Base-by-base conservation (phyloP, 2,329 filamentous ascomycete genomes). In the Nigrograna mackinnonii region DNA sequence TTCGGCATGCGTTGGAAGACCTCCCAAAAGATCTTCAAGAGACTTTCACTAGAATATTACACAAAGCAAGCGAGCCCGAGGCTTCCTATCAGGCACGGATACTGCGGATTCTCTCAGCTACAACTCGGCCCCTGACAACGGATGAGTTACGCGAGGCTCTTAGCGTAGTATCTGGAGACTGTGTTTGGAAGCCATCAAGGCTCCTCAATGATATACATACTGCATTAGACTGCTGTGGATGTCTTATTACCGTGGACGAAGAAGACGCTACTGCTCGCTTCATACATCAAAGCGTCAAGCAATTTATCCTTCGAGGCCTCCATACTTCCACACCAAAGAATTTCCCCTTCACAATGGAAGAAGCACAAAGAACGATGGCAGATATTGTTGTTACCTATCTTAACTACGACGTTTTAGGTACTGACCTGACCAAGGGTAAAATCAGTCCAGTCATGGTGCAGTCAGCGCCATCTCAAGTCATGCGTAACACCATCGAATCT, bases 111-210 rank as follows among this genome's bases (percentile, higher is more conserved):
- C 19, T 75, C 1, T 37, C 52, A 1, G 55, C 49, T 0, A 66
- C 67, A 9, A 37, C 28, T 1, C 57, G 62, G 6, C 61, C 67
- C 0, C 42, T 75, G 6, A 64, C 59, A 0, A 46, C 36, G 0
- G 53, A 66, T 0, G 64, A 75, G 36, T 50, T 76, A 35, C 55
- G 60, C 14, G 71, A 74, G 55, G 68, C 69, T 4, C 37, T 72
- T 0, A 71, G 69, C 12, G 66, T 76, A 0, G 42, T 44, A 2
- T 59, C 63, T 5, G 67, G 69, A 2, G 47, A 69, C 34, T 32
- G 46, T 4, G 35, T 11, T 1, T 57, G 47, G 49, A 35, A 49
- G 35, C 33, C 49, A 6, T 46, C 54, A 2, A 50, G 22, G 13
- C 6, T 51, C 5, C n/a, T 57, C 13, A 52, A 58, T 16, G 31